These are phyloP conservation scores for Allodekkera sacchari DNA, from an alignment of 805 yeast species.

Conservation along the genomic window DNA sequence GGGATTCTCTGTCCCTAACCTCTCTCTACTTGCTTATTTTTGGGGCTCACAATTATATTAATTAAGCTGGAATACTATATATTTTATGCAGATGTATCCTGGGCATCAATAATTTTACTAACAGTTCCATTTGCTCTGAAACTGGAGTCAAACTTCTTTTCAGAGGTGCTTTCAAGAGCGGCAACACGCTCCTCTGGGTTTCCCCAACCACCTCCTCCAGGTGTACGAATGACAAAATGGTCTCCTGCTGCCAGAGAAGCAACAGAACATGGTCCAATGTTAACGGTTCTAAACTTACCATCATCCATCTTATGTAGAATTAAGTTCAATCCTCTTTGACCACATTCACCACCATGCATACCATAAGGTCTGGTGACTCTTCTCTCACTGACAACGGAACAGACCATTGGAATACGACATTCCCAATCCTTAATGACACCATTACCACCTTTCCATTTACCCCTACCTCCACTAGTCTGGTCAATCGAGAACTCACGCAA, in stretches of 20 bases:
- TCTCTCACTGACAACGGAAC: conserved; percentile 41
- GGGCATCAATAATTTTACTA: too few species aligned
- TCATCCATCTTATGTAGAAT: conserved; percentile 16
- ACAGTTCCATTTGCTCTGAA: too few species aligned
- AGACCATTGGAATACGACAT: conserved; percentile 32
- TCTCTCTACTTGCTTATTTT: too few species aligned
- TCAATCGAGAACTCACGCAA: conserved; percentile 35
- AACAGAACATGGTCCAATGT: conserved; percentile 22
- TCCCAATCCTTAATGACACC: conserved; percentile 42
- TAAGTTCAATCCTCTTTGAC: conserved; percentile 35
- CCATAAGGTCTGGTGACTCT: conserved; percentile 48
- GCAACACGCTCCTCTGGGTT: too few species aligned
- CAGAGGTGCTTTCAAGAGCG: too few species aligned
- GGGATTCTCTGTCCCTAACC: too few species aligned
- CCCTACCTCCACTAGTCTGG: conserved; percentile 37
- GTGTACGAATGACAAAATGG: conserved; percentile 23
- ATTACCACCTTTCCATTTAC: conserved; percentile 38
- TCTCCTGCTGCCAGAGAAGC: conserved; percentile 22
- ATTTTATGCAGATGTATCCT: too few species aligned
- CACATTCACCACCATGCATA: conserved; percentile 42
- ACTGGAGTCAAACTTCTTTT: too few species aligned
- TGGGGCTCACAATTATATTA: too few species aligned
- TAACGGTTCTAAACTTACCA: conserved; percentile 15
- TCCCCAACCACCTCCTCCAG: conserved; percentile 32
- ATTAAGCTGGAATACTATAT: too few species aligned